These are phyloP conservation scores for Saccharomycopsis babjevae DNA, from an alignment of 805 yeast species.

Conservation along the genomic window DNA sequence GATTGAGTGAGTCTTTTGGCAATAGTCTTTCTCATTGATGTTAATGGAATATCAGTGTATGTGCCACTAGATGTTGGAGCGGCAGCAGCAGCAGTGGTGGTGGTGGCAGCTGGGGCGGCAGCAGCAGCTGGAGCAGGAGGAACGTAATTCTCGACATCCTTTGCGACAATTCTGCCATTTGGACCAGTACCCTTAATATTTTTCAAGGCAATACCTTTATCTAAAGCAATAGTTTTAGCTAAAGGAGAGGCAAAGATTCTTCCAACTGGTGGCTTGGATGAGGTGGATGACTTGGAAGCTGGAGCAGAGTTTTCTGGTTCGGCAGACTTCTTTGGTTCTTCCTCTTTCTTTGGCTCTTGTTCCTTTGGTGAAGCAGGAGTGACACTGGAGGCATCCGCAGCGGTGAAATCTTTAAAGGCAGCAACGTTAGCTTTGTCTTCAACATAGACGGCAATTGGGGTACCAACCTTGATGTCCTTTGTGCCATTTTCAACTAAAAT, in stretches of 20 bases:
- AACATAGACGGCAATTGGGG: slow-evolving; percentile 94
- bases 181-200: slow-evolving; percentile 90
- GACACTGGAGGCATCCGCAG: slow-evolving; percentile 61
- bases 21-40: slow-evolving; percentile 89
- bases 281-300: slow-evolving; percentile 26
- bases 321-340: slow-evolving; percentile 22
- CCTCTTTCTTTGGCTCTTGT: slow-evolving; percentile 22
- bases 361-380: slow-evolving; percentile 29
- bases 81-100: slow-evolving; percentile 37
- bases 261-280: slow-evolving; percentile 35
- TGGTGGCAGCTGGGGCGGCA: slow-evolving; percentile 36
- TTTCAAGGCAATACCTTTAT: slow-evolving; percentile 81
- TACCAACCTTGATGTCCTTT: slow-evolving; percentile 77
- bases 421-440: slow-evolving; percentile 76
- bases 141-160: slow-evolving; percentile 68
- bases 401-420: slow-evolving; percentile 80
- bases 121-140: slow-evolving; percentile 28
- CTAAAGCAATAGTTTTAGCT: slow-evolving; percentile 88
- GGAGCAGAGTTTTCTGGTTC: slow-evolving; percentile 27
- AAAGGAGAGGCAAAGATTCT: slow-evolving; percentile 91
- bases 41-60: slow-evolving; percentile 75
- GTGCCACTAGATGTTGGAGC: slow-evolving; percentile 43
- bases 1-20: slow-evolving; percentile 83
- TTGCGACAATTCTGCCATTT: slow-evolving; percentile 83
- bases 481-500: slow-evolving; percentile 62